These are phyloP conservation scores for Sordariomycetes sp. DNA, from an alignment of 2,329 filamentous ascomycete species.

Conservation along the genomic window DNA sequence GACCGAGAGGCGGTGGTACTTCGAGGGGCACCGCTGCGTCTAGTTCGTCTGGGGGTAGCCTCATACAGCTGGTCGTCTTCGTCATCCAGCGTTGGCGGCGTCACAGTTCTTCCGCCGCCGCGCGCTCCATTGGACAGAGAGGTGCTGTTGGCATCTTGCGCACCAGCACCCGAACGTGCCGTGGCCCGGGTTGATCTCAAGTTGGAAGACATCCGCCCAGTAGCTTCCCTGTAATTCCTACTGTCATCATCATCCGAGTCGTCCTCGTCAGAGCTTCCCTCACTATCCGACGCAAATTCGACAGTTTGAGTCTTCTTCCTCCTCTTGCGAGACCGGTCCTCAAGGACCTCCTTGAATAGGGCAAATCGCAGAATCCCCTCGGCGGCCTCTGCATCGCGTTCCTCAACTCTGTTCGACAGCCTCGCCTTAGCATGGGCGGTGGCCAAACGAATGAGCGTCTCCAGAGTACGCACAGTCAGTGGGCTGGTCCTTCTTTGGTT, in stretches of 20 bases:
- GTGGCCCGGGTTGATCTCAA: background rate
- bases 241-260: conserved; percentile 28
- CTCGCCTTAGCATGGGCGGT: conserved; percentile 92
- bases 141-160: background rate
- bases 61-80: conserved; percentile 37
- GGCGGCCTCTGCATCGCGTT: conserved; percentile 75
- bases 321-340: conserved; percentile 69
- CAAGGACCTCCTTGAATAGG: conserved; percentile 88
- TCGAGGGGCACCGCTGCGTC: conserved; percentile 9
- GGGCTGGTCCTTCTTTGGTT: conserved; percentile 90
- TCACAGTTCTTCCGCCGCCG: background rate
- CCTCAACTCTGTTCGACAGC: conserved; percentile 76
- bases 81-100: conserved; percentile 16
- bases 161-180: background rate
- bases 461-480: conserved; percentile 91
- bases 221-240: background rate
- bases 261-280: conserved; percentile 46
- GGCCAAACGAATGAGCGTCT: conserved; percentile 94
- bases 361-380: conserved; percentile 88
- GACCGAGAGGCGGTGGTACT: conserved; percentile 17
- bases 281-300: conserved; percentile 44
- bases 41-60: background rate
- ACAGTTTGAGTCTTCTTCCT: conserved; percentile 56
- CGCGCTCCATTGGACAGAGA: background rate
- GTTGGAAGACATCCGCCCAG: background rate